Evolutionary conservation across 495 filamentous ascomycete species (phyloP).

Genomic region (Daldinia concentrica): DNA sequence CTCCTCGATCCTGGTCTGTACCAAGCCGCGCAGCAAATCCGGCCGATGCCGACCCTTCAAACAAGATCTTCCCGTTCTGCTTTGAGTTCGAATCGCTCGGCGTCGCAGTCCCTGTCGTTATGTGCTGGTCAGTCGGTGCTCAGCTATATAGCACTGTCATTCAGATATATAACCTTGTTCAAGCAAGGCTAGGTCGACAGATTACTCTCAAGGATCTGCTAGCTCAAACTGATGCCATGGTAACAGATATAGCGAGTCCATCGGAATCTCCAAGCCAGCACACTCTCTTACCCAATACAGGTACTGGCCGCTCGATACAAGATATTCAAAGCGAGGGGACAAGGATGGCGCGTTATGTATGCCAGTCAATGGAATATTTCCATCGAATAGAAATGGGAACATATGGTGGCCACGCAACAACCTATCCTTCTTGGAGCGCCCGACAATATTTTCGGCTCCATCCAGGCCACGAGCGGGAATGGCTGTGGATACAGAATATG

Average conservation of each 20-base stretch:
- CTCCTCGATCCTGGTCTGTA: conserved; percentile 22
- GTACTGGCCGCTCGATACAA: conserved; percentile 19
- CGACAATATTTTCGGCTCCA: conserved; percentile 31
- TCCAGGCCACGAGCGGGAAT: conserved; percentile 26
- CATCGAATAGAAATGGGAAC: conserved; percentile 32
- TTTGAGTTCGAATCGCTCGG: conserved; percentile 30
- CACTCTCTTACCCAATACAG: background rate
- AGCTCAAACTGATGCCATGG: background rate
- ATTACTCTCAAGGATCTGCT: conserved; percentile 19
- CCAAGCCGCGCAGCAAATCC: conserved; percentile 18
- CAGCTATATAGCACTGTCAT: conserved; percentile 31
- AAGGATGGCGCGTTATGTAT: conserved; percentile 22
- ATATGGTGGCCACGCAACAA: conserved; percentile 27
- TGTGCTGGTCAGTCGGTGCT: conserved; percentile 23
- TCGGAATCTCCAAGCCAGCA: background rate
- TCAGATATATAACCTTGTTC: conserved; percentile 22
- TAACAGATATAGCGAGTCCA: background rate
- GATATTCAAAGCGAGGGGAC: conserved; percentile 20
- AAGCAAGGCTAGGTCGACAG: conserved; percentile 12
- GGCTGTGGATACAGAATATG: conserved; percentile 26
- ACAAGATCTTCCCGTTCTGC: conserved; percentile 21
- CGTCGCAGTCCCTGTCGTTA: conserved; percentile 20
- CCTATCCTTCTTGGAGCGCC: conserved; percentile 29
- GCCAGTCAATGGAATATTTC: conserved; percentile 29
- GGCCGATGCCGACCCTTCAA: conserved; percentile 15